Evolutionary conservation across 306 rosid species (phyloP).

Genomic region (Lagenaria siceraria): DNA sequence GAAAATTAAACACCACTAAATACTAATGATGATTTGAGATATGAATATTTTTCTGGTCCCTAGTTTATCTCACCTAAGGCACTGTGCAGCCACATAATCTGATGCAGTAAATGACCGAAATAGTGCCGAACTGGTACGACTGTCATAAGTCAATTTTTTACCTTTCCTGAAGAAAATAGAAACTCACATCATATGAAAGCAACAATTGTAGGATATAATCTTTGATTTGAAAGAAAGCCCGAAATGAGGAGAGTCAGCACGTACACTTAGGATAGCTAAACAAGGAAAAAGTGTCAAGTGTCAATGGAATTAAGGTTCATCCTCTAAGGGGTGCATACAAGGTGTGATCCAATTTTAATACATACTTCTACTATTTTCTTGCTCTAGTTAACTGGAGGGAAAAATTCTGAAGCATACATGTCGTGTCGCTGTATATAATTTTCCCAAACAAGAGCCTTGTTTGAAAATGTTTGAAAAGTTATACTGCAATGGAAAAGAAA

Average conservation of each 20-base stretch:
- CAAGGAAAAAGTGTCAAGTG: not conserved
- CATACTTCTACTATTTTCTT: not conserved
- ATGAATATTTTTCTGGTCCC: not conserved
- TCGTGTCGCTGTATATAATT: not conserved
- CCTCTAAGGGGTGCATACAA: not conserved
- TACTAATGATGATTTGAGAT: not conserved
- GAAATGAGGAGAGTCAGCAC: not conserved
- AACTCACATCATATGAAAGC: not conserved
- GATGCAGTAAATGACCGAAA: conserved; percentile 72
- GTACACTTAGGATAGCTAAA: not conserved
- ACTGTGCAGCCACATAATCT: conserved; percentile 76
- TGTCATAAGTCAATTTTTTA: conserved; percentile 46
- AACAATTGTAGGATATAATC: not conserved
- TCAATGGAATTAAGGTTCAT: not conserved
- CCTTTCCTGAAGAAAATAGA: conserved; percentile 34
- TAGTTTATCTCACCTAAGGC: conserved; percentile 51
- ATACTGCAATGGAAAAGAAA: not conserved
- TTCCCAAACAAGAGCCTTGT: not conserved
- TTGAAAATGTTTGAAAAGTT: conserved; percentile 1
- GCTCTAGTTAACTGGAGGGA: not conserved
- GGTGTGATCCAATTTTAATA: not conserved
- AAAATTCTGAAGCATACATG: not conserved
- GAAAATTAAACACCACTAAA: not conserved
- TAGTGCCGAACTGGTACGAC: conserved; percentile 70
- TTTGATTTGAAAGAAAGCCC: not conserved